A percentile compares a stretch with the other conserved stretches of the same genome.
Conservation (phyloP, 306 rosid species). For the Vigna nakashimae region DNA sequence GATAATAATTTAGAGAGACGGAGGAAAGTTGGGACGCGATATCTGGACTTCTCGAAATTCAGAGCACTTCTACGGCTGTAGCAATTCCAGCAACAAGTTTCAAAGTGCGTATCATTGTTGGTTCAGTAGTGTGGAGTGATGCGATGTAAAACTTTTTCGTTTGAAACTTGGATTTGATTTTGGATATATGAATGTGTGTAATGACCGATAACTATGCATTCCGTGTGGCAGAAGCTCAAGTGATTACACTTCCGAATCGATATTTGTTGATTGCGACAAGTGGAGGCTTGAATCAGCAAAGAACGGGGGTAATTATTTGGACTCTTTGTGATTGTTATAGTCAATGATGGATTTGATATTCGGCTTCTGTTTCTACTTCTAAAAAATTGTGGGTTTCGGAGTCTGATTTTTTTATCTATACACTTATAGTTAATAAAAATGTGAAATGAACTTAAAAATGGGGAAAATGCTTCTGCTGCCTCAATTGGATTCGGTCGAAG, state of each 20-base stretch:
- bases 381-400: neutral
- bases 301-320: conserved; percentile 84
- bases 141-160: conserved; percentile 39
- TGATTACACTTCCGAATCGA: conserved; percentile 59
- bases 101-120: conserved; percentile 63
- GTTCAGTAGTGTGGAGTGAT: conserved; percentile 45
- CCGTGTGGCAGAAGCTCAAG: conserved; percentile 68
- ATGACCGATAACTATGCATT: conserved; percentile 28
- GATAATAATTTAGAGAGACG: conserved; percentile 51
- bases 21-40: conserved; percentile 69
- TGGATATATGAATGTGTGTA: conserved; percentile 2
- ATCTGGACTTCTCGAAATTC: conserved; percentile 82
- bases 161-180: conserved; percentile 37
- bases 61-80: conserved; percentile 74
- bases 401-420: neutral
- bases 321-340: conserved; percentile 30
- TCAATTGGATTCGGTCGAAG: conserved; percentile 13
- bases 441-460: conserved; percentile 24
- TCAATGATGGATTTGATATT: conserved; percentile 22
- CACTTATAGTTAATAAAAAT: neutral
- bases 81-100: conserved; percentile 82
- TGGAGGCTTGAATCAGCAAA: conserved; percentile 98
- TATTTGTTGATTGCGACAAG: conserved; percentile 93
- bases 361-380: neutral
- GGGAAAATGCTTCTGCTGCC: neutral